These are phyloP conservation scores for Phytophthora aleatoria DNA, from an alignment of 352 stramenopile species.

Conservation along the genomic window DNA sequence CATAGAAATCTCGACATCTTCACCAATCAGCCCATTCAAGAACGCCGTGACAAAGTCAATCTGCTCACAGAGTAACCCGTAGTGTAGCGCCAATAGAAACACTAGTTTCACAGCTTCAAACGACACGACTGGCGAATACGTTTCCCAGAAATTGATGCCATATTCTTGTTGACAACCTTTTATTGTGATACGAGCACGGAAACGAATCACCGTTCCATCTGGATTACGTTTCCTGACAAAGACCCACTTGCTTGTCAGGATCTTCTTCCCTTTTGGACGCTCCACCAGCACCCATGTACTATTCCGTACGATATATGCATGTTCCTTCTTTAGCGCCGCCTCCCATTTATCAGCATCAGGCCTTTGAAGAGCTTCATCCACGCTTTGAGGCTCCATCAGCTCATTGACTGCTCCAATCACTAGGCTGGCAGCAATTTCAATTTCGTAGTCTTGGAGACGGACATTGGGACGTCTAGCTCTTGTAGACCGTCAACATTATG, in stretches of 20 bases:
- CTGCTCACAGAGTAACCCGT: background rate
- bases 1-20: background rate
- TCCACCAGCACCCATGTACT: background rate
- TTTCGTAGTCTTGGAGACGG: background rate
- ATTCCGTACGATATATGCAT: background rate
- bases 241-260: background rate
- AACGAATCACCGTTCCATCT: background rate
- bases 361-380: background rate
- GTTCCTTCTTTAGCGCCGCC: background rate
- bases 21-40: background rate
- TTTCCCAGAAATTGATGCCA: background rate
- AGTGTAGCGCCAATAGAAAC: background rate
- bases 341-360: background rate
- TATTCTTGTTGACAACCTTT: background rate
- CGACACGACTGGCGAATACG: background rate
- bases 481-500: too few relatives aligned
- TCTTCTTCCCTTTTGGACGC: background rate
- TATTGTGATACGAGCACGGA: background rate
- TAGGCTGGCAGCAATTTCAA: slow-evolving; percentile 1
- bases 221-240: background rate
- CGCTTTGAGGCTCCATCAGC: background rate
- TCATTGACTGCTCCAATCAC: background rate
- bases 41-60: background rate
- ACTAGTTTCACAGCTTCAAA: background rate
- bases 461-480: background rate